phyloP scores from a whole-genome alignment of 352 stramenopile species.

The Phytophthora europaea region DNA sequence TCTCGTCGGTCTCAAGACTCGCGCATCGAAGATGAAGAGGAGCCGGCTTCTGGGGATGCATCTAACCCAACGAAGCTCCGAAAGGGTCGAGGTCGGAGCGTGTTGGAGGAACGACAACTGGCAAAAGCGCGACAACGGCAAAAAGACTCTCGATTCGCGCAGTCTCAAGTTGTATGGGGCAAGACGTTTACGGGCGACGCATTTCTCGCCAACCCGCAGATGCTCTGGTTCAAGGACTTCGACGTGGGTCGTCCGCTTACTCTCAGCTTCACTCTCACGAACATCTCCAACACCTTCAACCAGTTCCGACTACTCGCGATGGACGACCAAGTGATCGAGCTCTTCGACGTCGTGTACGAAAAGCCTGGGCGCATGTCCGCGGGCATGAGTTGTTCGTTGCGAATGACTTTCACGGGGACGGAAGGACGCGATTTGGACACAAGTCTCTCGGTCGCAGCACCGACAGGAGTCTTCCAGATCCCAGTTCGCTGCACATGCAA shows the following conservation, averaged over 20 bases:
- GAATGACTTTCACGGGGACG: conserved; percentile 75
- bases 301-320: conserved; percentile 90
- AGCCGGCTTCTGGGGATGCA: conserved; percentile 4
- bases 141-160: conserved; percentile 67
- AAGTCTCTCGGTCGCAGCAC: conserved; percentile 68
- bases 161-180: conserved; percentile 82
- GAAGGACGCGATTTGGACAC: conserved; percentile 76
- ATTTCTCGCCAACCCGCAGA: conserved; percentile 83
- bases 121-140: conserved; percentile 47
- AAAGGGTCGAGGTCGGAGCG: conserved; percentile 58
- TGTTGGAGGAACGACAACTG: conserved; percentile 74
- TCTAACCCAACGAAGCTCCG: conserved; percentile 10
- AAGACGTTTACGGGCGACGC: conserved; percentile 83
- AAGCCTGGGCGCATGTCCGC: conserved; percentile 92
- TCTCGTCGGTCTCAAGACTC: neutral
- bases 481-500: conserved; percentile 88
- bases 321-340: conserved; percentile 75
- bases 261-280: conserved; percentile 86
- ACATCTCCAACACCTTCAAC: conserved; percentile 94
- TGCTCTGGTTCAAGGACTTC: conserved; percentile 94
- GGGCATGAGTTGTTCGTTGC: conserved; percentile 81
- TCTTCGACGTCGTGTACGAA: conserved; percentile 91
- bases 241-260: conserved; percentile 72
- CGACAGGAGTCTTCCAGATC: conserved; percentile 84
- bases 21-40: conserved; percentile 29